These are phyloP conservation scores for Globisporangium uncinulatum DNA, from an alignment of 352 stramenopile genomes.

Conservation along the genomic window DNA sequence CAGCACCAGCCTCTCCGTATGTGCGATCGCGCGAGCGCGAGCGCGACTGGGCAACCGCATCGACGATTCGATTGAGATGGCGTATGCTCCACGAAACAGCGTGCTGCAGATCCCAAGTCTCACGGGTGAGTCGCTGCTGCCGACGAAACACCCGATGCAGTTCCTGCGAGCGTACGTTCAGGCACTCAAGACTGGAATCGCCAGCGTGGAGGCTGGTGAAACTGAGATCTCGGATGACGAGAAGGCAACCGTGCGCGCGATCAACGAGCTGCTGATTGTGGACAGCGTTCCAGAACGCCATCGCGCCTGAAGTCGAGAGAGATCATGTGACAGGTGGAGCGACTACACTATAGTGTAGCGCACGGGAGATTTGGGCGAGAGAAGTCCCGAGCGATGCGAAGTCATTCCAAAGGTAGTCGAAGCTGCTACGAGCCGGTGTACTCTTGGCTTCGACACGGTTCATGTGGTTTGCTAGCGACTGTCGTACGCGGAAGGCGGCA, in stretches of 20 bases:
- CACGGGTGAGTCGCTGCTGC: conserved; percentile 7
- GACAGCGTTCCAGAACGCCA: too few species aligned
- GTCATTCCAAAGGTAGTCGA: too few species aligned
- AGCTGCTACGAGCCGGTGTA: too few species aligned
- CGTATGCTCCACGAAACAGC: conserved; percentile 6
- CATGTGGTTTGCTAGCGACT: too few species aligned
- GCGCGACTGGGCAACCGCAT: conserved; percentile 11
- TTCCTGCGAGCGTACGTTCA: conserved; percentile 9
- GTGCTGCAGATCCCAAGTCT: conserved; percentile 13
- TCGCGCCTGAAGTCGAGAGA: too few species aligned
- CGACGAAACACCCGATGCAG: conserved; percentile 8
- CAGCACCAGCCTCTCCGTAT: conserved; percentile 21
- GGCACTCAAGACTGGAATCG: conserved; percentile 8
- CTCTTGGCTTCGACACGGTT: too few species aligned
- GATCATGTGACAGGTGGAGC: too few species aligned
- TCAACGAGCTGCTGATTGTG: not conserved
- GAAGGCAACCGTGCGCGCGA: conserved; percentile 5
- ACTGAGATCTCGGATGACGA: conserved; percentile 4
- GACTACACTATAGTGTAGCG: too few species aligned
- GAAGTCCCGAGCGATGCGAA: too few species aligned
- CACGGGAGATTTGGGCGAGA: too few species aligned
- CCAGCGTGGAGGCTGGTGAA: not conserved
- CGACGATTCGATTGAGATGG: conserved; percentile 2
- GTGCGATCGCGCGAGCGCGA: conserved; percentile 20
- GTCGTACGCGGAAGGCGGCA: too few species aligned